Base-by-base conservation (phyloP, 202 grass and related monocot species). In the Tripidium arundinaceum region DNA sequence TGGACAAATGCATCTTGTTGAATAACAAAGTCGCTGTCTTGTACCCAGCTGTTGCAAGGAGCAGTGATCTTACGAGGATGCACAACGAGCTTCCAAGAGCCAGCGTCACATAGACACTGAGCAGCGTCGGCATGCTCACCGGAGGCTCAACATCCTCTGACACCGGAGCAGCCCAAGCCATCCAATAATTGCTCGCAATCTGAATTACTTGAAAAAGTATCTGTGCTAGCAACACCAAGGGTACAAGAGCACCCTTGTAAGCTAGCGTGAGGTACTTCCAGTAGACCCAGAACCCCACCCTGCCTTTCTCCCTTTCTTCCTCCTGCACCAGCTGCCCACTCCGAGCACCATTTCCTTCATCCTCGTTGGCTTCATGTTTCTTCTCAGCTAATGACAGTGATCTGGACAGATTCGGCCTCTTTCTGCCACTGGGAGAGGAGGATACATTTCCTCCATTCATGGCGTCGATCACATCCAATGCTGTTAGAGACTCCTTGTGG, bases 221-320 rank as follows among this genome's bases (percentile, higher is more conserved):
- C 65, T 97, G 91, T 1, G 82, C 89, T 33, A 93, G 75, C 61
- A 97, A 75, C 62, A 97, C 83, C 3, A 91, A 74, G 1, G 94
- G 94, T 10, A 93, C 84, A 33, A 97, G 82, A 59, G 88, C 89
- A 40, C 94, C 94, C 37, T 81, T 91, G 55, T 93, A 88, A 68
- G 89, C 91, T 62, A 83, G 76, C 38, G 94, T 97, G 22, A 97
- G 79, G 72, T 93, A 97, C 37, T 75, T 90, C 94, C 94, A 97
- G 74, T 93, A 97, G 39, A 97, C 86, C 94, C 82, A 93, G 64
- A 91, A 93, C 26, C 89, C 94, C 58, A 97, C 91, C 45, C 76
- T 91, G 59, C 91, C 94, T 84, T 93, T 91, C 79, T 93, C 94
- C 78, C 94, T 88, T 78, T 97, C 94, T 90, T 97, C 94, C 81